Evolutionary conservation across 768 basidiomycete genomes (phyloP).

Genomic region (Russula lepida): DNA sequence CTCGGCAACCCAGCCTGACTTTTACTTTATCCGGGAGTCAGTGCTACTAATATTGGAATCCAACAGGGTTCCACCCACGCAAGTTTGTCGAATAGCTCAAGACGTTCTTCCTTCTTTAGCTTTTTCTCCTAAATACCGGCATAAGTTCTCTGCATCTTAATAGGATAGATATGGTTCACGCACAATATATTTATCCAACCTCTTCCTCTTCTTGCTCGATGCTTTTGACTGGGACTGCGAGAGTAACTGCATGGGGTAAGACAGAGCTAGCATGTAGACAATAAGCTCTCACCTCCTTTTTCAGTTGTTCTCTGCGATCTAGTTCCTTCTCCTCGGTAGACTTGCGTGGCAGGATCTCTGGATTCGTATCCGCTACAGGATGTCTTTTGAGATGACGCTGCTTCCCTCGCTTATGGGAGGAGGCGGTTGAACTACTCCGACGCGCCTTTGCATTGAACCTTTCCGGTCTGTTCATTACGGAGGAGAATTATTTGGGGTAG

Average conservation of each 20-base stretch:
- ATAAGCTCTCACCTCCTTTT: constrained; percentile 24
- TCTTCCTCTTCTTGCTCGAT: constrained; percentile 41
- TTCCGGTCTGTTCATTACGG: constrained; percentile 19
- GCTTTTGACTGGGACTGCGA: constrained; percentile 28
- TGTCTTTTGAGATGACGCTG: neutral
- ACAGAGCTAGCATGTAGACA: neutral
- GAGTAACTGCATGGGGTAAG: constrained; percentile 7
- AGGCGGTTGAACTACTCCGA: constrained; percentile 46
- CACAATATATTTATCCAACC: constrained; percentile 45
- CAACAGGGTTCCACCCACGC: constrained; percentile 44
- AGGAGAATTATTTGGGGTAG: neutral
- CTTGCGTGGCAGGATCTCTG: constrained; percentile 25
- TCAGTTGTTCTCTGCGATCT: constrained; percentile 24
- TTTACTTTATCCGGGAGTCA: constrained; percentile 32
- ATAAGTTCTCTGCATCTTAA: neutral
- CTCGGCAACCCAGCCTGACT: constrained; percentile 61
- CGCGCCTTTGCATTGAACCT: constrained; percentile 58
- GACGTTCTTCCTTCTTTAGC: constrained; percentile 81
- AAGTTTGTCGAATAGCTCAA: constrained; percentile 69
- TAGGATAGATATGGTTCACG: constrained; percentile 13
- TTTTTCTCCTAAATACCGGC: constrained; percentile 64
- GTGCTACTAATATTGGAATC: neutral
- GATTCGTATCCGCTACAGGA: constrained; percentile 16
- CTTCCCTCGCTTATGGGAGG: constrained; percentile 55
- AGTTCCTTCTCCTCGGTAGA: constrained; percentile 25